These are phyloP conservation scores for Solanum medicagineum DNA, from an alignment of 257 asterid species.

Conservation along the genomic window DNA sequence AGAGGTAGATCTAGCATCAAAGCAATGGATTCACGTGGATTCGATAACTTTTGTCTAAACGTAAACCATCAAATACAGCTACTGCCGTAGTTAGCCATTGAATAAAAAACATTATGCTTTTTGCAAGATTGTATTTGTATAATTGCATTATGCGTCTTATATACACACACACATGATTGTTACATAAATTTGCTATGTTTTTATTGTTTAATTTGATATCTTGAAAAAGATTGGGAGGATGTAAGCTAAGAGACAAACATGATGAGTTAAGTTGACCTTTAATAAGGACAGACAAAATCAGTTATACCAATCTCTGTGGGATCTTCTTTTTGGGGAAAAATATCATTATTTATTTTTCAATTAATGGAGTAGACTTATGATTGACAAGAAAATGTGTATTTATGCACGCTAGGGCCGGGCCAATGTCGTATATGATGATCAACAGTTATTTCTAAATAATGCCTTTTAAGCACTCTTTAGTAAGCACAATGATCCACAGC, in stretches of 20 bases:
- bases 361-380: neutral
- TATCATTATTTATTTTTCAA: neutral
- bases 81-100: neutral
- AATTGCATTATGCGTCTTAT: neutral
- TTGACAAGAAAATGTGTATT: neutral
- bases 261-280: neutral
- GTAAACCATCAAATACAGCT: neutral
- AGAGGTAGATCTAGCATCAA: neutral
- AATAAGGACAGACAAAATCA: neutral
- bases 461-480: neutral
- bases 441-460: constrained; percentile 10
- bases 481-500: neutral
- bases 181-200: neutral
- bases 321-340: neutral
- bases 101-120: neutral
- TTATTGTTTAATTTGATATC: neutral
- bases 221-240: neutral
- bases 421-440: constrained; percentile 7
- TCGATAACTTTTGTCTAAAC: neutral
- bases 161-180: neutral
- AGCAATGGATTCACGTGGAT: neutral
- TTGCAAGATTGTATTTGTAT: neutral
- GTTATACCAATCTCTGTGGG: neutral
- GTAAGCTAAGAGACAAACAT: neutral
- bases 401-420: constrained; percentile 5